Evolutionary conservation across 495 filamentous ascomycete genomes (phyloP).

Genomic region (Glarea lozoyensis): DNA sequence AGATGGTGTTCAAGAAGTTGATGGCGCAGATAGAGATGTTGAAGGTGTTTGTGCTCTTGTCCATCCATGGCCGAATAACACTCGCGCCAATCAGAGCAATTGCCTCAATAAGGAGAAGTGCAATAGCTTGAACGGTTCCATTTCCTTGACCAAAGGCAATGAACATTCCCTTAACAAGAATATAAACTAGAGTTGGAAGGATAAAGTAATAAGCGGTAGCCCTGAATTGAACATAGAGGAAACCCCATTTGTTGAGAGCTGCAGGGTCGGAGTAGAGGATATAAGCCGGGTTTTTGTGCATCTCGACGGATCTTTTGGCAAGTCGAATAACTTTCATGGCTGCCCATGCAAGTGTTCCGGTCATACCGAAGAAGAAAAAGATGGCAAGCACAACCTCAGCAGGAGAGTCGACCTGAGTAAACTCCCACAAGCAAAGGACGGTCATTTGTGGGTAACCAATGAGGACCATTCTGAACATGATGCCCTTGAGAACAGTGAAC

Average conservation of each 20-base stretch:
- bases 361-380: slow-evolving; percentile 81
- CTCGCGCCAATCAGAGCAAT: slow-evolving; percentile 67
- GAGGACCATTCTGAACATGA: slow-evolving; percentile 82
- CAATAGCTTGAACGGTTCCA: slow-evolving; percentile 75
- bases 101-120: slow-evolving; percentile 78
- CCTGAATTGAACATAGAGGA: slow-evolving; percentile 95
- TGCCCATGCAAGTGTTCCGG: slow-evolving; percentile 75
- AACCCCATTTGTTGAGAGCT: slow-evolving; percentile 96
- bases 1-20: slow-evolving; percentile 87
- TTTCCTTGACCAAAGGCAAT: slow-evolving; percentile 71
- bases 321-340: slow-evolving; percentile 82
- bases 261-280: slow-evolving; percentile 93
- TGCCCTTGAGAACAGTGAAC: slow-evolving; percentile 78
- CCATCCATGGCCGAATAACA: slow-evolving; percentile 92
- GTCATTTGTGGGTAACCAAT: slow-evolving; percentile 93
- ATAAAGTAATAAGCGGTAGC: slow-evolving; percentile 97
- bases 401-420: slow-evolving; percentile 75
- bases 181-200: slow-evolving; percentile 70
- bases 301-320: slow-evolving; percentile 75
- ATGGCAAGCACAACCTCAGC: slow-evolving; percentile 83
- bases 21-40: slow-evolving; percentile 87
- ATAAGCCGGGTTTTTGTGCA: slow-evolving; percentile 96
- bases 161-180: slow-evolving; percentile 83
- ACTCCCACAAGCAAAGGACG: slow-evolving; percentile 90
- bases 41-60: slow-evolving; percentile 96